Evolutionary conservation across 352 stramenopile genomes (phyloP).

Genomic region (Phytophthora pistaciae): DNA sequence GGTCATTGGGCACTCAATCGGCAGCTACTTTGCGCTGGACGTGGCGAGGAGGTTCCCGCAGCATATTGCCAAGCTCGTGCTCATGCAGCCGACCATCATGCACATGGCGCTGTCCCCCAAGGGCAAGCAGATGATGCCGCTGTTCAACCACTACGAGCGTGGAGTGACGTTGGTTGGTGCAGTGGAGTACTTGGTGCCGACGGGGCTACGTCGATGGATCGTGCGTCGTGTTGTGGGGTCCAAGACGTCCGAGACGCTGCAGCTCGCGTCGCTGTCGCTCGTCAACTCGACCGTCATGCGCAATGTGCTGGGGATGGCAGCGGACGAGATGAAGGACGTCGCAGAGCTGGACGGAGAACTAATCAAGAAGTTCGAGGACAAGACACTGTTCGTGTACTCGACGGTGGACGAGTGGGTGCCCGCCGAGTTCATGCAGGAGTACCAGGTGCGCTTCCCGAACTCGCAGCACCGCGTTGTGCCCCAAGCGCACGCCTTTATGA

Average conservation of each 20-base stretch:
- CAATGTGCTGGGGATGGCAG: slow-evolving; percentile 75
- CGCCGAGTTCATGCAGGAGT: slow-evolving; percentile 62
- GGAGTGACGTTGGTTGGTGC: slow-evolving; percentile 44
- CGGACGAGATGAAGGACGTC: slow-evolving; percentile 70
- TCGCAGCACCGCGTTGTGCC: slow-evolving; percentile 59
- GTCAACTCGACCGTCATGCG: slow-evolving; percentile 64
- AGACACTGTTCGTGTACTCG: slow-evolving; percentile 77
- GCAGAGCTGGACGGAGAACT: slow-evolving; percentile 53
- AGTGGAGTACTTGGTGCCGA: slow-evolving; percentile 55
- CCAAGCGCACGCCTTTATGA: slow-evolving; percentile 83
- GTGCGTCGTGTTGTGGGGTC: slow-evolving; percentile 48
- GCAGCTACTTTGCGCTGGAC: slow-evolving; percentile 60
- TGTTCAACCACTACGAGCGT: slow-evolving; percentile 53
- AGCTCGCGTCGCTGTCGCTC: slow-evolving; percentile 60
- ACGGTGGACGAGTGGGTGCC: slow-evolving; percentile 76
- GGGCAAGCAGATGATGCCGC: slow-evolving; percentile 52
- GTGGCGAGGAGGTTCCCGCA: slow-evolving; percentile 62
- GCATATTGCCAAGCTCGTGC: slow-evolving; percentile 63
- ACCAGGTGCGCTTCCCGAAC: slow-evolving; percentile 56
- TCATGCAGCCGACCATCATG: slow-evolving; percentile 80
- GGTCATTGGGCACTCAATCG: slow-evolving; percentile 78
- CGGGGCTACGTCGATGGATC: slow-evolving; percentile 54
- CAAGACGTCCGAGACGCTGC: slow-evolving; percentile 51
- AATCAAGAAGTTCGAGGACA: slow-evolving; percentile 51
- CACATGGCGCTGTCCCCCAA: slow-evolving; percentile 63